A percentile compares a stretch with the other conserved stretches of the same genome.
Conservation (phyloP, 176 grass and related monocot species). For the Saccharum spontaneum region DNA sequence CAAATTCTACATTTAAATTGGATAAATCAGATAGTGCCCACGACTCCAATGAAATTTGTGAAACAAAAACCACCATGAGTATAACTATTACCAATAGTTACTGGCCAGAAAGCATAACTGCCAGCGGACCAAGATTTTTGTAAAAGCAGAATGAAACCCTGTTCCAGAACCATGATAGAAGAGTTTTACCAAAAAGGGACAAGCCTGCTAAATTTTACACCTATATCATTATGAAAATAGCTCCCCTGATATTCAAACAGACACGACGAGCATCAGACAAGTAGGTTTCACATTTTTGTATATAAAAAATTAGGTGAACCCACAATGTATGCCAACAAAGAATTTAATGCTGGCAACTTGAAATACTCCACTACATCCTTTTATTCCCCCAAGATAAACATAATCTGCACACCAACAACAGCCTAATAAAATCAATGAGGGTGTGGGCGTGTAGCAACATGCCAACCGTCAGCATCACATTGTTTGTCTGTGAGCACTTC, state of each 20-base stretch:
- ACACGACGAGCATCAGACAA: not conserved
- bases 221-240: constrained; percentile 3
- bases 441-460: not conserved
- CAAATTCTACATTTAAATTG: not conserved
- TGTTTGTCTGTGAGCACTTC: not conserved
- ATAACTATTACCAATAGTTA: not conserved
- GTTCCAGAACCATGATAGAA: not conserved
- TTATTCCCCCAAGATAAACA: not conserved
- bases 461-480: not conserved
- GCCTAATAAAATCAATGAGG: not conserved
- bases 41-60: not conserved
- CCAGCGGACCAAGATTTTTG: not conserved
- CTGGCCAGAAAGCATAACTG: not conserved
- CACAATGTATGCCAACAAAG: not conserved
- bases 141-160: not conserved
- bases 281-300: not conserved
- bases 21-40: not conserved
- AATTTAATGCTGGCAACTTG: constrained; percentile 17
- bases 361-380: not conserved
- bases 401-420: not conserved
- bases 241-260: not conserved
- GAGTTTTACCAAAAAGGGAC: not conserved
- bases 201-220: not conserved
- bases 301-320: not conserved
- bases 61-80: not conserved